Evolutionary conservation across 2,329 filamentous ascomycete species (phyloP).

Genomic region (Neonectria faginata): DNA sequence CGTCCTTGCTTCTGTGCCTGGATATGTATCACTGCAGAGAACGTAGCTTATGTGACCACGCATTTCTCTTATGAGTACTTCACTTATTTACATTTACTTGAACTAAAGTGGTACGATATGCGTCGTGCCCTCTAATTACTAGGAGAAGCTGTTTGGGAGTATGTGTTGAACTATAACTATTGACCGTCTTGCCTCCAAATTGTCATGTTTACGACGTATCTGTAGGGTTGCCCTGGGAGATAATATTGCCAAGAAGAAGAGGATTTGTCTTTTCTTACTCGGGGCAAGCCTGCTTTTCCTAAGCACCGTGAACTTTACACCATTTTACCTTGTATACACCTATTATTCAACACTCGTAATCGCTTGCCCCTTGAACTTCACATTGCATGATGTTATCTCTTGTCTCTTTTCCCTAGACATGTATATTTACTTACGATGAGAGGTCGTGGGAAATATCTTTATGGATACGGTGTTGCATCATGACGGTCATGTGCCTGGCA

Average conservation of each 20-base stretch:
- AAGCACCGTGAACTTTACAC: too few species aligned
- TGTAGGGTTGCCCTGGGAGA: too few species aligned
- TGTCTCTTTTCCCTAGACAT: background rate
- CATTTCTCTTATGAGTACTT: background rate
- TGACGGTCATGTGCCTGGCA: background rate
- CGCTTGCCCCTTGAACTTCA: too few species aligned
- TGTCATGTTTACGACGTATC: too few species aligned
- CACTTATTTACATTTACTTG: background rate
- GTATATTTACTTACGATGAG: background rate
- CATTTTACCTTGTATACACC: too few species aligned
- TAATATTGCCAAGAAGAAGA: too few species aligned
- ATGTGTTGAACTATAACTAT: background rate
- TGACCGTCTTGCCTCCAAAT: too few species aligned
- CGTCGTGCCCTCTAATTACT: background rate
- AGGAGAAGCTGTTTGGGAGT: background rate
- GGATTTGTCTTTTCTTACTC: too few species aligned
- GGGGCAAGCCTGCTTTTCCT: too few species aligned
- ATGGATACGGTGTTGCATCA: background rate
- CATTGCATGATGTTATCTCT: background rate
- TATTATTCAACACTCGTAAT: too few species aligned
- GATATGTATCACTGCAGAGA: background rate
- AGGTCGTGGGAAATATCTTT: background rate
- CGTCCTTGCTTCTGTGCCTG: background rate
- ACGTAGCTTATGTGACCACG: slow-evolving; percentile 43
- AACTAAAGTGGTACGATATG: background rate